Base-by-base conservation (phyloP, 2,329 filamentous ascomycete genomes). In the Ophiostoma himal-ulmi region DNA sequence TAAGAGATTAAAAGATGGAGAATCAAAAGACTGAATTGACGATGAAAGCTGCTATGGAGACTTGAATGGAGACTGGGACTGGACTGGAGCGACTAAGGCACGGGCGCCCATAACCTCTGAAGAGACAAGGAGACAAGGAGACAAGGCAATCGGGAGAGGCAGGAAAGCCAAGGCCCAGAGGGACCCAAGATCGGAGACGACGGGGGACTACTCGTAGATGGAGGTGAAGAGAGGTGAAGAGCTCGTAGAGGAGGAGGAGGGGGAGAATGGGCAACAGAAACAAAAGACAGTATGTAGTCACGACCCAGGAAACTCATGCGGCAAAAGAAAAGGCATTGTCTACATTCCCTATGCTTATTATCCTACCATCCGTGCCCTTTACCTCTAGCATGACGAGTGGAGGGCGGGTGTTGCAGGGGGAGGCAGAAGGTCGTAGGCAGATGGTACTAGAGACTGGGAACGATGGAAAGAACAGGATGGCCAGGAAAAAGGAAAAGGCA, bases 11-110 rank as follows among this genome's bases (percentile, higher is more conserved):
- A 39, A 69, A n/a, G 41, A 52, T 37, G 48, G 26, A 66, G 48
- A 66, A 30, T 39, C 17, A 34, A 64, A 64, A 69, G n/a, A 62
- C 13, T 17, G 22, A 30, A 26, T 62, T 62, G 57, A 62, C 57
- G 57, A 62, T 62, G 57, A 22, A 17, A 62, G 26, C 39, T 30
- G 7, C 5, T 60, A 69, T 39, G 41, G 68, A 69, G 60, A 54
- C 26, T 41, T 30, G 30, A 26, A 66, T 44, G 68, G 48, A 30
- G 26, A 17, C 39, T 57, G 52, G 52, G 52, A 57, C n/a, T 57
- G 52, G 52, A 57, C 52, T 30, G 17, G 44, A 20, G 44, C 44
- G 44, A 48, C 44, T 48, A 20, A 57, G 52, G 52, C 52, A 57
- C 22, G 22, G 17, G 52, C 52, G 22, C 52, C 52, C 52, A 57